Evolutionary conservation across 2,329 filamentous ascomycete genomes (phyloP).

Genomic region (Metarhizium humberi): DNA sequence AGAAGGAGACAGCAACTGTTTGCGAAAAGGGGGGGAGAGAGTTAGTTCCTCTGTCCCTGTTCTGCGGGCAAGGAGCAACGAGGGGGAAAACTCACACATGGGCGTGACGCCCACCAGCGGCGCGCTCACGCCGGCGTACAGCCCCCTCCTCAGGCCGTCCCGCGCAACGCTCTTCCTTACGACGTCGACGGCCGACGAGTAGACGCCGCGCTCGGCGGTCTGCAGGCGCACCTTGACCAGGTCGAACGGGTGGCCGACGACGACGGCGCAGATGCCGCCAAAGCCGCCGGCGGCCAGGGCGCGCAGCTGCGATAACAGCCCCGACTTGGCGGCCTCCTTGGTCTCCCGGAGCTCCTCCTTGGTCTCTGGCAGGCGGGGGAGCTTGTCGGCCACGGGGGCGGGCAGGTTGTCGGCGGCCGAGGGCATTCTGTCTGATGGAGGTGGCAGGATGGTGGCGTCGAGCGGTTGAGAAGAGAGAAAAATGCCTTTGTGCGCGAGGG

Average conservation of each 20-base stretch:
- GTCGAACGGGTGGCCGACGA: constrained; percentile 95
- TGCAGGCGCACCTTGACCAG: constrained; percentile 96
- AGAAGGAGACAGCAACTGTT: constrained; percentile 59
- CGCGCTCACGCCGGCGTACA: constrained; percentile 96
- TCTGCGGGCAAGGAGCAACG: no score
- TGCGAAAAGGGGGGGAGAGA: background rate
- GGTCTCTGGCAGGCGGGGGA: constrained; percentile 35
- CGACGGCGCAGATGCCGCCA: constrained; percentile 84
- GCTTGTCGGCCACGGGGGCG: constrained; percentile 29
- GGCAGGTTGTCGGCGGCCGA: constrained; percentile 12
- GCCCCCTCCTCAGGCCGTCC: constrained; percentile 69
- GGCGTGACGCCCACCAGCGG: constrained; percentile 93
- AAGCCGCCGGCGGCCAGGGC: constrained; percentile 86
- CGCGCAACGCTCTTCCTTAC: constrained; percentile 79
- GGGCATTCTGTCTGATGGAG: constrained; percentile 10
- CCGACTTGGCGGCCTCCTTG: constrained; percentile 26
- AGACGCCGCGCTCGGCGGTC: constrained; percentile 89
- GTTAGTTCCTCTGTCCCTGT: background rate
- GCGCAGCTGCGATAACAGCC: constrained; percentile 49
- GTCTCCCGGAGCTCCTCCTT: constrained; percentile 28
- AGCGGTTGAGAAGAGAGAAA: background rate
- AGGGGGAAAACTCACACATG: constrained; percentile 68
- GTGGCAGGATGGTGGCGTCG: constrained; percentile 4
- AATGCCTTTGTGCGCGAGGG: background rate
- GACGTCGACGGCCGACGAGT: constrained; percentile 83